A percentile compares a stretch with the other conserved stretches of the same genome.
These are phyloP conservation scores for Antitrichia curtipendula DNA, from an alignment of 225 moss, liverwort and hornwort genomes.

Conservation along the genomic window DNA sequence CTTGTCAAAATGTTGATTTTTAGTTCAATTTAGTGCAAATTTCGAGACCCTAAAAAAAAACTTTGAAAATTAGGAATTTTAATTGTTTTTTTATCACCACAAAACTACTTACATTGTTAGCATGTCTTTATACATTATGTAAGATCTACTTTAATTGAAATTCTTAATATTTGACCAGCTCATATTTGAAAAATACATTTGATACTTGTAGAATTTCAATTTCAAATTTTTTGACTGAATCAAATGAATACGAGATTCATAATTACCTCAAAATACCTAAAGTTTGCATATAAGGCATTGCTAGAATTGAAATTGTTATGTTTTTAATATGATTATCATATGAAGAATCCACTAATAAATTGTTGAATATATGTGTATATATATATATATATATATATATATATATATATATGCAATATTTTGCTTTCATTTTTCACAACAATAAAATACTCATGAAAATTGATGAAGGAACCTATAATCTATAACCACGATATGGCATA, in stretches of 20 bases:
- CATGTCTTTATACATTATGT: background rate
- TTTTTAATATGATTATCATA: background rate
- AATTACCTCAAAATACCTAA: background rate
- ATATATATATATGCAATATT: background rate
- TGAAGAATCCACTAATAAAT: background rate
- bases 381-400: too few species aligned
- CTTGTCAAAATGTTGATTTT: too few species aligned
- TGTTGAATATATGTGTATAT: too few species aligned
- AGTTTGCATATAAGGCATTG: background rate
- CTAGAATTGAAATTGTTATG: background rate
- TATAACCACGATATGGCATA: rapidly evolving
- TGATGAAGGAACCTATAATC: background rate
- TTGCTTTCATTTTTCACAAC: background rate
- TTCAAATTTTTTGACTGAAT: background rate
- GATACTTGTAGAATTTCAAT: background rate
- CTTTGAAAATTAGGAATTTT: too few species aligned
- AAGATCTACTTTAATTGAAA: background rate
- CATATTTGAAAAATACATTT: background rate
- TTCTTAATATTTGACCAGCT: background rate
- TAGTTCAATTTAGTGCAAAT: too few species aligned
- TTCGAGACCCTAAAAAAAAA: too few species aligned
- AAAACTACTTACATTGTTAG: background rate
- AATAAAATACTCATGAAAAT: background rate
- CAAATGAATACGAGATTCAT: too few species aligned
- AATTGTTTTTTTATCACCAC: background rate